These are phyloP conservation scores for Skeletonema tropicum DNA, from an alignment of 108 stramenopile species.

Conservation along the genomic window DNA sequence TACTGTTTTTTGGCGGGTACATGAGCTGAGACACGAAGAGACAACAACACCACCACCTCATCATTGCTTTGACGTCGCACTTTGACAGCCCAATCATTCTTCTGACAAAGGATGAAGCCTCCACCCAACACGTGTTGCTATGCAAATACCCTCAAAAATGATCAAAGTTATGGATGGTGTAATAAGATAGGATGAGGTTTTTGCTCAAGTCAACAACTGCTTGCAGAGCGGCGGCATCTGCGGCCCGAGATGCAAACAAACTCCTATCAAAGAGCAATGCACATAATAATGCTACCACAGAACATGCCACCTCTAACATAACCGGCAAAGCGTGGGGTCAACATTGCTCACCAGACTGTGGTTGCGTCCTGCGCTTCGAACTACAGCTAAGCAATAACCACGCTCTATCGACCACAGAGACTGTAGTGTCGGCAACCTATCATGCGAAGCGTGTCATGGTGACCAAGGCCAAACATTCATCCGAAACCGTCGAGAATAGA, in stretches of 20 bases:
- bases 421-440: conserved; percentile 51
- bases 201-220: conserved; percentile 3
- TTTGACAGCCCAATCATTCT: background rate
- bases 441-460: conserved; percentile 69
- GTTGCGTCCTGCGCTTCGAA: conserved; percentile 81
- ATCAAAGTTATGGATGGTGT: no score
- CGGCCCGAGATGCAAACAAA: background rate
- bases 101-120: background rate
- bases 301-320: background rate
- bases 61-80: background rate
- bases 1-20: background rate
- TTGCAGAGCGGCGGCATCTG: background rate
- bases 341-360: conserved; percentile 80
- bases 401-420: conserved; percentile 16
- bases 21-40: background rate
- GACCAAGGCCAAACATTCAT: conserved; percentile 1
- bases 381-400: conserved; percentile 33
- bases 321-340: conserved; percentile 69
- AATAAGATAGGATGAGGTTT: conserved; percentile 14
- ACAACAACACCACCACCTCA: background rate
- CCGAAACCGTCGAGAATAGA: no score
- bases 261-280: no score
- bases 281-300: background rate
- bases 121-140: background rate
- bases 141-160: no score